phyloP scores from a whole-genome alignment of 805 yeast species.

The Hanseniaspora lachancei region DNA sequence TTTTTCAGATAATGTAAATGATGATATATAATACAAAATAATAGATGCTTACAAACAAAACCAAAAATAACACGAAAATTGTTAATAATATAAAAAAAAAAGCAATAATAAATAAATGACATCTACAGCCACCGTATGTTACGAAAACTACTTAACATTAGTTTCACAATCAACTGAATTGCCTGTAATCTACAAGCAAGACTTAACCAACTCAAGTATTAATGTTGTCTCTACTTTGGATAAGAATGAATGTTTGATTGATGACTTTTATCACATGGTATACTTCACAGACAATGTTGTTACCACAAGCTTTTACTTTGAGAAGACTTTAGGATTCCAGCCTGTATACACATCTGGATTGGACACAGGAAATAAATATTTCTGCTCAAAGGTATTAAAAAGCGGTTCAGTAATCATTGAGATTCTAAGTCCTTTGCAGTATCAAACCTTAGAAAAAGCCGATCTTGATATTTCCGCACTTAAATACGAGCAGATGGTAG shows the following conservation, averaged over 20 bases:
- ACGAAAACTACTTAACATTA: neutral
- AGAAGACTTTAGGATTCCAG: constrained; percentile 42
- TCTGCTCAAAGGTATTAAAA: constrained; percentile 46
- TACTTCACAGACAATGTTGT: constrained; percentile 1
- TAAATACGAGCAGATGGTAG: constrained; percentile 30
- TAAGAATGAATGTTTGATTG: neutral
- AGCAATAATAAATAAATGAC: neutral
- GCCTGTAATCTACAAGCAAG: neutral
- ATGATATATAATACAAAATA: too few relatives aligned
- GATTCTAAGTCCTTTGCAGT: constrained; percentile 27
- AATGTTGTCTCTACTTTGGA: neutral
- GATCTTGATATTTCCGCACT: constrained; percentile 19
- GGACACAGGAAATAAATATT: constrained; percentile 48
- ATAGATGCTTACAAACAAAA: too few relatives aligned
- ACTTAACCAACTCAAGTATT: neutral
- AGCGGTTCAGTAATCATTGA: constrained; percentile 44
- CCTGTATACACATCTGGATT: constrained; percentile 52
- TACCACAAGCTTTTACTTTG: constrained; percentile 22
- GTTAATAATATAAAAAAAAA: neutral
- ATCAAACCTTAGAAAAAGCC: neutral
- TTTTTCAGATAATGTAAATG: too few relatives aligned
- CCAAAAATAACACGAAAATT: too few relatives aligned
- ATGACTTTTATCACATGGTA: neutral
- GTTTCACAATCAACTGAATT: neutral
- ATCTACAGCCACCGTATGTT: neutral